phyloP scores from a whole-genome alignment of 208 protist genomes.

The Wallacemonas rigidus region DNA sequence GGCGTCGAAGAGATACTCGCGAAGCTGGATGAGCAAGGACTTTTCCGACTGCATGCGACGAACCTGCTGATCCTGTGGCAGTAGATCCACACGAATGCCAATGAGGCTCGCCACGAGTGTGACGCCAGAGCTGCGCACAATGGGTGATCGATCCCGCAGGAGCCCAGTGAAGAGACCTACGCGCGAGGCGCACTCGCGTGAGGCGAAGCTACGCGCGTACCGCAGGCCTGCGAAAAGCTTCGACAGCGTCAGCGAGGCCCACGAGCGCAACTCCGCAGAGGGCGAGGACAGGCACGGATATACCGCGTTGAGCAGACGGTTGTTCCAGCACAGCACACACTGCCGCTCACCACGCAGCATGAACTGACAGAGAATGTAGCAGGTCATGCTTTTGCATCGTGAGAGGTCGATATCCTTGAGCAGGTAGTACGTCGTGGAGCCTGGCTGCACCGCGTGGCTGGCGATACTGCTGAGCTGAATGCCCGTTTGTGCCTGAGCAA shows the following conservation, averaged over 20 bases:
- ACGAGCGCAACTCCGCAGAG: constrained; percentile 74
- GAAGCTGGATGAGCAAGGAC: constrained; percentile 79
- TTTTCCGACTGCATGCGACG: constrained; percentile 87
- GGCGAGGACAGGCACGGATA: constrained; percentile 61
- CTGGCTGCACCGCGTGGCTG: constrained; percentile 49
- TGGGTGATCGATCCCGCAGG: constrained; percentile 80
- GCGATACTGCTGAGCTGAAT: constrained; percentile 34
- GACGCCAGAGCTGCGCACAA: constrained; percentile 88
- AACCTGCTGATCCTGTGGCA: constrained; percentile 60
- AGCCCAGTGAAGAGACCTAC: constrained; percentile 74
- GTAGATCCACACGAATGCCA: constrained; percentile 58
- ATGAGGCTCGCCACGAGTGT: constrained; percentile 82
- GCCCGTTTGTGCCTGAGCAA: constrained; percentile 6
- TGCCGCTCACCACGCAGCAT: constrained; percentile 61
- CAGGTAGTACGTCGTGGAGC: constrained; percentile 64
- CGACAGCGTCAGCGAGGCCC: constrained; percentile 80
- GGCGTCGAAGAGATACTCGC: constrained; percentile 77
- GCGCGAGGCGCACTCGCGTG: constrained; percentile 71
- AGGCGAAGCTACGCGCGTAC: constrained; percentile 78
- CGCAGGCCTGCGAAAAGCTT: constrained; percentile 70
- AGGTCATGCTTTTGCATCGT: constrained; percentile 90
- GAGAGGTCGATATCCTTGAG: constrained; percentile 65
- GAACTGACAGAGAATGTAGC: constrained; percentile 93
- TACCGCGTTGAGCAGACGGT: constrained; percentile 74
- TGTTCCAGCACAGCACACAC: constrained; percentile 83